phyloP scores from a whole-genome alignment of 805 yeast species.

The Teunomyces gatunensis region DNA sequence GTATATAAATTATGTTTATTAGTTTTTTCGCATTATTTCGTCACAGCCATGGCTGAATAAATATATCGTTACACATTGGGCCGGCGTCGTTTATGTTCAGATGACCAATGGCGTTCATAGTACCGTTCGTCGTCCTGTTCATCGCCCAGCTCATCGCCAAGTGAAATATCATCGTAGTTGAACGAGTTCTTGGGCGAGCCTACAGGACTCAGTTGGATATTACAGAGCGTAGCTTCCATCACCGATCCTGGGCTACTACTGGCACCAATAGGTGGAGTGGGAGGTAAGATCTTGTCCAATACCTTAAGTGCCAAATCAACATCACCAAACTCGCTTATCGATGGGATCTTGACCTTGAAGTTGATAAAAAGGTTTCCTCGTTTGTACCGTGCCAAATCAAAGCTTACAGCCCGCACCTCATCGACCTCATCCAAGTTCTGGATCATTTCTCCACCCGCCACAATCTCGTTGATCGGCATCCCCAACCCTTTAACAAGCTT shows the following conservation, averaged over 20 bases:
- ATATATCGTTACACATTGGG: not conserved
- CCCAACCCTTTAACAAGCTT: constrained; percentile 53
- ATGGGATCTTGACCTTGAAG: constrained; percentile 37
- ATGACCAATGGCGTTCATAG: constrained; percentile 17
- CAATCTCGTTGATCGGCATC: constrained; percentile 50
- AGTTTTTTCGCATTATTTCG: not conserved
- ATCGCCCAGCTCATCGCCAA: constrained; percentile 15
- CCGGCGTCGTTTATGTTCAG: constrained; percentile 4
- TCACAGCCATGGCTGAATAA: constrained; percentile 1
- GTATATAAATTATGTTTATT: not conserved
- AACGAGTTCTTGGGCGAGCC: not conserved
- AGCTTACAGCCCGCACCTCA: constrained; percentile 14
- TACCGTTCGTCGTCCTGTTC: constrained; percentile 18
- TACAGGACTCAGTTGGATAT: constrained; percentile 1
- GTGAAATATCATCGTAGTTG: constrained; percentile 18
- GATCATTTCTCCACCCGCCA: constrained; percentile 23
- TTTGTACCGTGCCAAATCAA: constrained; percentile 19
- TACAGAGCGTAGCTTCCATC: constrained; percentile 8
- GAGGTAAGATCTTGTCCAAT: constrained; percentile 22
- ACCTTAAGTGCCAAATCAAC: constrained; percentile 18
- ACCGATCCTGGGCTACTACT: too few species aligned
- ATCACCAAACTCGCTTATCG: constrained; percentile 23
- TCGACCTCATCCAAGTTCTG: constrained; percentile 19
- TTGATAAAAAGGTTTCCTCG: constrained; percentile 40
- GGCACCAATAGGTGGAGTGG: too few species aligned